These are phyloP conservation scores for Phytopythium boreale DNA, from an alignment of 352 stramenopile genomes.

Conservation along the genomic window DNA sequence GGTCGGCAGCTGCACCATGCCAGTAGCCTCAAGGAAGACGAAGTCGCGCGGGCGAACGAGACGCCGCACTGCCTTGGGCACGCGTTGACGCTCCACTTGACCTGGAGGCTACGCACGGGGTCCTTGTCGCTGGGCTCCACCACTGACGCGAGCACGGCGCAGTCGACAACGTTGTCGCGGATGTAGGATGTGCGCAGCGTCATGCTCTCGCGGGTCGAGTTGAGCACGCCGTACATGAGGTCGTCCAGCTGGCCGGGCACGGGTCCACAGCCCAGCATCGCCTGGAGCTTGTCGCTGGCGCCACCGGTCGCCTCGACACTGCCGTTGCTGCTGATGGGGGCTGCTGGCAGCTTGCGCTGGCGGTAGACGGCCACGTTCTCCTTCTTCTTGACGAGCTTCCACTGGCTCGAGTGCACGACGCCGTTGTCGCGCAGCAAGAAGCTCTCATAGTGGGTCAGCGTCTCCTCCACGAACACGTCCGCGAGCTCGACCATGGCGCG, in stretches of 20 bases:
- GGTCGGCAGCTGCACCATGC: conserved; percentile 16
- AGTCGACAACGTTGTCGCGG: conserved; percentile 25
- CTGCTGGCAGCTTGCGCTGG: conserved; percentile 10
- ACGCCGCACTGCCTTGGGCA: conserved; percentile 14
- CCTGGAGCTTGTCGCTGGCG: conserved; percentile 7
- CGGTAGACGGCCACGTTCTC: conserved; percentile 36
- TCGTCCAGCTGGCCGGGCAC: conserved; percentile 26
- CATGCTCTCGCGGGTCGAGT: conserved; percentile 18
- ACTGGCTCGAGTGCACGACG: conserved; percentile 21
- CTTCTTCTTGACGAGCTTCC: conserved; percentile 36
- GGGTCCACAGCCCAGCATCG: conserved; percentile 25
- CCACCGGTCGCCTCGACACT: neutral
- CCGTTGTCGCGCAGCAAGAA: conserved; percentile 23
- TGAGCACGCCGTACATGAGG: conserved; percentile 30
- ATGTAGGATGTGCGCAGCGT: conserved; percentile 28
- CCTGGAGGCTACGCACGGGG: conserved; percentile 18
- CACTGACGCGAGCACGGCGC: conserved; percentile 19
- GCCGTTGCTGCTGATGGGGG: neutral
- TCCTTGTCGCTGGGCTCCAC: conserved; percentile 15
- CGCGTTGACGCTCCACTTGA: conserved; percentile 36
- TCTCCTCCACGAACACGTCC: conserved; percentile 21
- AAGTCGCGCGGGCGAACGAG: conserved; percentile 35
- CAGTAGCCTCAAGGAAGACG: conserved; percentile 37
- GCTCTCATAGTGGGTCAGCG: conserved; percentile 31
- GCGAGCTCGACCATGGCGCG: conserved; percentile 28